A percentile compares a stretch with the other conserved stretches of the same genome.
Evolutionary conservation across 148 eudicot species (phyloP).

Genomic region (Fagopyrum tataricum): DNA sequence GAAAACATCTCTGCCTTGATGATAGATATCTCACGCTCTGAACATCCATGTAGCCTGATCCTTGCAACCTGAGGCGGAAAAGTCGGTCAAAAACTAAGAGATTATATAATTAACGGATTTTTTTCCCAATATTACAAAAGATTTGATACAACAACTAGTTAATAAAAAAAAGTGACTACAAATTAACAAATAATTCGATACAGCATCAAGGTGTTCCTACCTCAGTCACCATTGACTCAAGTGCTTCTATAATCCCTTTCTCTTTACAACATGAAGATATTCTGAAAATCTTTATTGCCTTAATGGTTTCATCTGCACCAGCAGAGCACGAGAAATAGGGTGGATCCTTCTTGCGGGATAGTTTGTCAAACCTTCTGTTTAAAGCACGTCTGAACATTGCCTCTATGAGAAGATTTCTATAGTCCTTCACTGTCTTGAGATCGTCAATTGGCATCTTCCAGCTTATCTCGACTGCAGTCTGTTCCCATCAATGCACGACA

Average conservation of each 20-base stretch:
- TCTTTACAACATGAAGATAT: conserved; percentile 3
- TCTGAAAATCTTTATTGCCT: background rate
- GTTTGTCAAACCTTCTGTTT: background rate
- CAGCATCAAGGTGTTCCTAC: background rate
- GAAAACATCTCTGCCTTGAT: conserved; percentile 58
- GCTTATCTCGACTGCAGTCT: background rate
- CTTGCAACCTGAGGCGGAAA: conserved; percentile 46
- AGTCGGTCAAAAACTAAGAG: background rate
- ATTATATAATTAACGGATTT: no score
- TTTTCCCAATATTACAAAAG: no score
- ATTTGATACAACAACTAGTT: no score
- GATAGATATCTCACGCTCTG: conserved; percentile 69
- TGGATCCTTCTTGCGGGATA: conserved; percentile 5
- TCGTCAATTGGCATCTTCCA: conserved; percentile 8
- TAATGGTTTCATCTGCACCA: background rate
- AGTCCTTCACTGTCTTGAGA: conserved; percentile 11
- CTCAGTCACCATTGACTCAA: conserved; percentile 3
- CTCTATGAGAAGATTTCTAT: background rate
- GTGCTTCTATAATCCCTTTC: conserved; percentile 4
- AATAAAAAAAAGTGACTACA: no score
- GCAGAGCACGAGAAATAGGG: conserved; percentile 1
- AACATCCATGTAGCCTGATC: conserved; percentile 57
- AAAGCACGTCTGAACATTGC: background rate
- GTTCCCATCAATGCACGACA: background rate
- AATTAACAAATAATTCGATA: background rate